Evolutionary conservation across 768 basidiomycete genomes (phyloP), one percentile per base, ranked within the genome.

Genomic region (Leccinum imitatum): DNA sequence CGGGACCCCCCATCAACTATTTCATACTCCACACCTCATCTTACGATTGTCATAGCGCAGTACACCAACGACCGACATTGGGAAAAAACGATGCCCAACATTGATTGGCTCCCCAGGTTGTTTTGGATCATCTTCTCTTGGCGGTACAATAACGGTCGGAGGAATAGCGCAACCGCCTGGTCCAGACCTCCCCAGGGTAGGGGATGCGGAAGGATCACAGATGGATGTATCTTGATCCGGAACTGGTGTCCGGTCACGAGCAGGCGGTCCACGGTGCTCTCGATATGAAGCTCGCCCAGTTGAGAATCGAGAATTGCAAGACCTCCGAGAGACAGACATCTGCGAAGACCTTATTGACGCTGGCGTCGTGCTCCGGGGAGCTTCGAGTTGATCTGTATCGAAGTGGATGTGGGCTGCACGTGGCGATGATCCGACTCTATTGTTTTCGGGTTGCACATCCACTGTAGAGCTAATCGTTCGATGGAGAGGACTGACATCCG

Each of bases 281-380:
- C 67, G 68, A 53, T 68, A 69, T 17, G 70, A 68, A 1, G 60
- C 53, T 33, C 68, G 68, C 10, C 68, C 71, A 21, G n/a, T 21
- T 3, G 71, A 69, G 19, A 25, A 56, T 56, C 41, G 44, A 60
- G 68, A 65, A 53, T 44, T 48, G 17, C 0, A 31, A 4, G 70
- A 69, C 11, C n/a, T 55, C 31, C 41, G 62, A 8, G 71, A 68
- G 25, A 48, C 9, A 3, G 69, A 66, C 4, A 11, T 3, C 41
- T 37, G 57, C 5, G 44, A 46, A 19, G 44, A 46, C 7, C 44
- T 46, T 6, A 46, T 46, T 46, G 67, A 67, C 30, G 19, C 44
- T 2, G 63, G 60, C 13, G 67, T 54, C 39, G 19, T n/a, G 19
- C 54, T 59, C 17, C 67, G 60, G 31, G 27, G 27, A 52, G n/a